Evolutionary conservation across 768 basidiomycete species (phyloP), one percentile per base, ranked within the genome.

Genomic region (Psilocybe cyanescens): DNA sequence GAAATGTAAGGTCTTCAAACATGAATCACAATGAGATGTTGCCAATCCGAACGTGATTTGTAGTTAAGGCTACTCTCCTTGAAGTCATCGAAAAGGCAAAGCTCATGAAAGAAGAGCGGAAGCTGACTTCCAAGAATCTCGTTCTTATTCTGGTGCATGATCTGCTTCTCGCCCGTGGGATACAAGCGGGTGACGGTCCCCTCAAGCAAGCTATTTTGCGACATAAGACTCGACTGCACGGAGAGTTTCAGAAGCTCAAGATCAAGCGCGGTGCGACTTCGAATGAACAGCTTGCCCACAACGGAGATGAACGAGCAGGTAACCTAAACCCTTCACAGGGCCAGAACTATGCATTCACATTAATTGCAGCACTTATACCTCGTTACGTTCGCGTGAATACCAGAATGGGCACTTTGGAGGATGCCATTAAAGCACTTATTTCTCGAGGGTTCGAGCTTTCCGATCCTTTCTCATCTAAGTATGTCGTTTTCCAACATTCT

Each of bases 121-220:
- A 90, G 68, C 80, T 97, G 57, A 88, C 86, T 1, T 92, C 93
- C 0, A 70, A 78, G 44, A 91, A 88, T 68, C 82, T 98, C 49
- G 88, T 91, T 2, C 81, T 95, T 6, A 88, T 97, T 45, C 88
- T 99, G 35, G 87, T 96, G 1, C 97, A 99, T 67, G 97, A 99
- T 75, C 76, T 96, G 7, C 80, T 99, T 29, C 80, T 97, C 41
- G 82, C 91, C 14, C 79, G 85, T 17, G 92, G 95, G 8, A 94
- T 99, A 65, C 93, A 97, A 72, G 90, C 94, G 6, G 88, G 92
- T 49, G 90, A 97, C 72, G 94, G 96, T 24, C 92, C 93, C 3
- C 79, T 97, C 56, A 97, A 97, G 67, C 90, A 92, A 68, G 94
- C 93, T 0, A 71, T 97, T 48, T 73, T 94, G 46, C 86, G 93